A percentile compares a stretch with the other conserved stretches of the same genome.
Evolutionary conservation across 163 green algal species (phyloP).

Genomic region (Scenedesmus sp.): DNA sequence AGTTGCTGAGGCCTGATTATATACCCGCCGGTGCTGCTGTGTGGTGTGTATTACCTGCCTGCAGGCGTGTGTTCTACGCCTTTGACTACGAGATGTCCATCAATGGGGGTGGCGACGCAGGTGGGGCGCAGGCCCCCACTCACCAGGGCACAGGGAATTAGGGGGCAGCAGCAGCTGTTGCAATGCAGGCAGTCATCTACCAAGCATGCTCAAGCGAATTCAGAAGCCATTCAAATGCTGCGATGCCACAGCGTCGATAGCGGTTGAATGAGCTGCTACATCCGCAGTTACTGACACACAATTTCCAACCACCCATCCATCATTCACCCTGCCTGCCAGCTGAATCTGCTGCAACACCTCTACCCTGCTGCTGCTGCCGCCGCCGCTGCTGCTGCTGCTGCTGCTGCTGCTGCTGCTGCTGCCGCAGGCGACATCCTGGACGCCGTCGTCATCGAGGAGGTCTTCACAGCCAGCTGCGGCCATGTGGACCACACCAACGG

Average conservation of each 20-base stretch:
- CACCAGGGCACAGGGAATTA: too few relatives aligned
- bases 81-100: conserved; percentile 26
- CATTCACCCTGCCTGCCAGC: neutral
- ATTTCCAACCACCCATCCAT: neutral
- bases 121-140: neutral
- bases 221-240: too few relatives aligned
- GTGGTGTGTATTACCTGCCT: neutral
- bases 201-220: too few relatives aligned
- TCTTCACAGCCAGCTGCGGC: neutral
- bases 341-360: neutral
- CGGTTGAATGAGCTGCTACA: too few relatives aligned
- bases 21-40: neutral
- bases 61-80: conserved; percentile 34
- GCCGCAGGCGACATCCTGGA: conserved; percentile 23
- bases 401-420: neutral
- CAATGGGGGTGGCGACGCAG: conserved; percentile 19
- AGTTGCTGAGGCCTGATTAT: neutral
- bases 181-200: too few relatives aligned
- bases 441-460: conserved; percentile 1
- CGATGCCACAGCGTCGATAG: too few relatives aligned
- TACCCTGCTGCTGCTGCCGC: neutral
- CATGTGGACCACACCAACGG: conserved; percentile 6
- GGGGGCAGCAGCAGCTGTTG: too few relatives aligned
- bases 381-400: neutral
- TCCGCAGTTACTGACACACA: too few relatives aligned